Conservation (phyloP, 257 asterid genomes). For the Primulina huaijiensis region DNA sequence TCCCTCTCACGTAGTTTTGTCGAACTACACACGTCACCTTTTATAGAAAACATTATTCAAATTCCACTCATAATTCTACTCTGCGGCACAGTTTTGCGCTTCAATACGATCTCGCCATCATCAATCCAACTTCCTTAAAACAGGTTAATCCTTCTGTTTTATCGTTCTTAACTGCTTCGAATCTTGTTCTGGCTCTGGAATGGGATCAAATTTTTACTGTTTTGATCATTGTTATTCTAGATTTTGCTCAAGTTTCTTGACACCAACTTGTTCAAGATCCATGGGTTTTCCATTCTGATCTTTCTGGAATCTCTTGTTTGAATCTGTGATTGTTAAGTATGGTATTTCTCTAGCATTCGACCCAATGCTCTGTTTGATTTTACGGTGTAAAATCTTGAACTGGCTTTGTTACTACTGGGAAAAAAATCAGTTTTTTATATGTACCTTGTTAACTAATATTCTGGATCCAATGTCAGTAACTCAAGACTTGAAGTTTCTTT, state of each 20-base stretch:
- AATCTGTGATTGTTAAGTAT: neutral
- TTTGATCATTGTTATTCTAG: neutral
- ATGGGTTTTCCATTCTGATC: neutral
- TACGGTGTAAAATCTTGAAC: neutral
- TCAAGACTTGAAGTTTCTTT: neutral
- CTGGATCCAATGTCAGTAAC: neutral
- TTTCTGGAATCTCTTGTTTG: neutral
- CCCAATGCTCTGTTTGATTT: neutral
- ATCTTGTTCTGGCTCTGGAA: neutral
- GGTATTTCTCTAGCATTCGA: neutral
- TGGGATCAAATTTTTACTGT: neutral
- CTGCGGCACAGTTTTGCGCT: neutral
- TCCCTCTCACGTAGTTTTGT: conserved; percentile 4
- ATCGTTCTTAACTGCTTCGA: neutral
- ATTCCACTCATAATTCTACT: conserved; percentile 11
- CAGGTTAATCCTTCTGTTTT: conserved; percentile 18
- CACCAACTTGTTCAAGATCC: conserved; percentile 1
- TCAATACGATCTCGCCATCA: conserved; percentile 1
- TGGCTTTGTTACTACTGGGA: neutral
- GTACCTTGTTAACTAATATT: neutral
- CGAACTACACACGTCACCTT: neutral
- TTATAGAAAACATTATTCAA: conserved; percentile 22
- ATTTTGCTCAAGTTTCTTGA: neutral
- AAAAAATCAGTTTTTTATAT: too few species aligned
- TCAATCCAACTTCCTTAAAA: neutral